Evolutionary conservation across 192 early-diverging fungal genomes (phyloP), one percentile per base, ranked within the genome.

Genomic region (Pilaira anomala): DNA sequence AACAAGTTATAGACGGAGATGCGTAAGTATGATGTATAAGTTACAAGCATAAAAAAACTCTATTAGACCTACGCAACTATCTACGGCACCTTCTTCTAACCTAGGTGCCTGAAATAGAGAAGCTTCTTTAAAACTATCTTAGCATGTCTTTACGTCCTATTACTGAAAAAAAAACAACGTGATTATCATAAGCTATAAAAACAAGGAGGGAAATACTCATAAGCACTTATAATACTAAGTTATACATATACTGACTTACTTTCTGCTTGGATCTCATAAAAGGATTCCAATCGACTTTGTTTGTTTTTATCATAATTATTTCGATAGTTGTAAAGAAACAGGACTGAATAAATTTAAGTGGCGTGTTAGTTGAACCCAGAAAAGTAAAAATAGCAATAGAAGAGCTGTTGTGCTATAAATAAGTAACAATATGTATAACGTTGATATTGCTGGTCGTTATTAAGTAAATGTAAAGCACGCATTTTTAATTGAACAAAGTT

Each of bases 121-220:
- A 13, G 91, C 92, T 75, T 92, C 91, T 65, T 88, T 81, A 74
- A 90, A 94, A 86, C n/a, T 92, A 78, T 26, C 83, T 83, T n/a
- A 94, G 78, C 87, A 91, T 91, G 33, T 87, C 90, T 59, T 66
- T 81, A 25, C 91, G 78, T 24, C 92, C 91, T 53, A n/a, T n/a
- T n/a, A n/a, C 91, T 84, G 24, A 94, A 74, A 46, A 94, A 72
- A 40, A 84, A 64, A 13, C 76, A 66, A 25, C 92, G 86, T 19
- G 92, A 90, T 81, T 81, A 62, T 94, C 92, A 63, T 91, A 94
- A 8, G 91, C 82, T 81, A 56, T 65, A 26, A 49, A 6, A 56
- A 51, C 18, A 26, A 55, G 53, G 18, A 60, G 48, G 42, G 42
- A 58, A 58, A 33, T 41, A 45, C 56, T 30, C 49, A 48, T 40